Base-by-base conservation (phyloP, 352 stramenopile species). In the Phytophthora macrochlamydospora region DNA sequence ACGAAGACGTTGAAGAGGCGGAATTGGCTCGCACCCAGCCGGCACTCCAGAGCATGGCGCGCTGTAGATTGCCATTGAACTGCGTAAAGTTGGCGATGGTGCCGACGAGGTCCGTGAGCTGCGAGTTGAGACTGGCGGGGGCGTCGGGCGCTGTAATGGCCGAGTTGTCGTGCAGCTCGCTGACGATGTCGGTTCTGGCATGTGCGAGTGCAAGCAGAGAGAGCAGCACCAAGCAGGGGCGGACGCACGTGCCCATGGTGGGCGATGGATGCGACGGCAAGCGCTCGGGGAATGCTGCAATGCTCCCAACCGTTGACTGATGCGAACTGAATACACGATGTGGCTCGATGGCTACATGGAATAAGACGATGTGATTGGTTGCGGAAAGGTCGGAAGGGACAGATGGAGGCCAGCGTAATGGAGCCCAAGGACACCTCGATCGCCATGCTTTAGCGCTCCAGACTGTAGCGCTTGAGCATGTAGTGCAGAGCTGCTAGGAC, bases 11-110 rank as follows among this genome's bases (percentile, higher is more conserved):
- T 0, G 33, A 33, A 2, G 51, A 50, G 5, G 46, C 30, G 2
- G 48, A 40, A n/a, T 55, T 46, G 29, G 48, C 52, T 4, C 46
- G 68, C 11, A 80, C 57, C 68, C 61, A 80, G 9, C 72, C 72
- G 18, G 72, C 65, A 37, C 76, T 76, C 75, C 75, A 83, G 3
- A 83, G 68, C 64, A 81, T 46, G 28, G 76, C 65, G 31, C 76
- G 73, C 48, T 84, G 76, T 32, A 82, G 37, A n/a, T 50, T 50
- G 13, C 6, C 0, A 4, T 60, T 51, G 9, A 79, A 62, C 0
- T 1, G 18, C 3, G 54, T 69, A 9, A 80, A 71, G 40, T 75
- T 76, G 9, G 11, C 29, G 3, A 69, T 44, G 9, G 30, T 46
- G 6, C 12, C 14, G 3, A 67, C 44, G 18, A 63, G 59, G 0